phyloP scores from a whole-genome alignment of 139 green algal species.

The Micractinium conductrix region DNA sequence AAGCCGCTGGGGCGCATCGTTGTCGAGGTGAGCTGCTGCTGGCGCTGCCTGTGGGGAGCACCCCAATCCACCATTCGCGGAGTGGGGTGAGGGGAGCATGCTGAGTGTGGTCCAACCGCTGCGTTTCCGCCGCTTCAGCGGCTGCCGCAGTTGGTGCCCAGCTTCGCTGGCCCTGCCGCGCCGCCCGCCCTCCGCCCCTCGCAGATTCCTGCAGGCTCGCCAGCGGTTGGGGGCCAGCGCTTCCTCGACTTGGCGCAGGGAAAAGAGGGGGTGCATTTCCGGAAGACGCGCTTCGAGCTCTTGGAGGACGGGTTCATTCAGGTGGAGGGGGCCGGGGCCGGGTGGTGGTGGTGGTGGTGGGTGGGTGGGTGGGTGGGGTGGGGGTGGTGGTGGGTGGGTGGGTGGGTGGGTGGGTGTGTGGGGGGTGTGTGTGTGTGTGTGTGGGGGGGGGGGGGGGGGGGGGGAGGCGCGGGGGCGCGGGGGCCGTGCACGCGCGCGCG shows the following conservation, averaged over 20 bases:
- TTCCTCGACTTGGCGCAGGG: constrained; percentile 47
- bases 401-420: too few relatives aligned
- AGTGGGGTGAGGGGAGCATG: not conserved
- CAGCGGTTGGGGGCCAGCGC: constrained; percentile 8
- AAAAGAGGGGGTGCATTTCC: constrained; percentile 58
- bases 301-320: too few relatives aligned
- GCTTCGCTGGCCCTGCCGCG: not conserved
- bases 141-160: too few relatives aligned
- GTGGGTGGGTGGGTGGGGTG: not conserved
- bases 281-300: too few relatives aligned
- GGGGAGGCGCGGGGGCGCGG: not conserved
- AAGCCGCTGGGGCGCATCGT: constrained; percentile 53
- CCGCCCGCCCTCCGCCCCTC: not conserved
- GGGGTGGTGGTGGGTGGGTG: not conserved
- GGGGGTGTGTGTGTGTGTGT: not conserved
- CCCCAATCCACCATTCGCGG: not conserved
- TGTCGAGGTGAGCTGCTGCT: not conserved
- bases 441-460: not conserved
- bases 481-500: too few relatives aligned
- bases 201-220: not conserved
- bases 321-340: too few relatives aligned
- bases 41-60: not conserved
- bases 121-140: not conserved
- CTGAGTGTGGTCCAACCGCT: not conserved
- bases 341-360: too few relatives aligned